Conservation (phyloP, 2,329 filamentous ascomycete species). For the Epichloe brachyelytri region DNA sequence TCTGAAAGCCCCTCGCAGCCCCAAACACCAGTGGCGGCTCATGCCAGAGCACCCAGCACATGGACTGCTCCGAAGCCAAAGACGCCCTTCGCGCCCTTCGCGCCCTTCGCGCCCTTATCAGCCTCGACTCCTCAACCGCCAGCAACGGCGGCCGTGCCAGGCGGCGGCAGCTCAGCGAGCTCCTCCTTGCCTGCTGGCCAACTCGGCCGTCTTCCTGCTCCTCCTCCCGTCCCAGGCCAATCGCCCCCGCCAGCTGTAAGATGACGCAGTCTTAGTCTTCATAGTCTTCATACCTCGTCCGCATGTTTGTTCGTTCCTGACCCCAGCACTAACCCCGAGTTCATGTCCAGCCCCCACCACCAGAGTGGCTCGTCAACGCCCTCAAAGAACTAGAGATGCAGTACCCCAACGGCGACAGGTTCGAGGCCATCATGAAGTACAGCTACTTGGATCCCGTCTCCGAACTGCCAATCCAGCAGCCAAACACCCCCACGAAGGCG, state of each 20-base stretch:
- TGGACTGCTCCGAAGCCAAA: conserved; percentile 19
- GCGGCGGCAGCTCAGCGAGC: conserved; percentile 17
- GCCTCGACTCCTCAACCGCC: conserved; percentile 20
- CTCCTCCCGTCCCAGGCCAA: conserved; percentile 45
- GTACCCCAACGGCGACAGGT: conserved; percentile 64
- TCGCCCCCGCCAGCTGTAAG: conserved; percentile 49
- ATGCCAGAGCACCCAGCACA: conserved; percentile 19
- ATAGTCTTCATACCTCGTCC: background rate
- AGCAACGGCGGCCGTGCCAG: conserved; percentile 14
- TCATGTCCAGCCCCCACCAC: conserved; percentile 56
- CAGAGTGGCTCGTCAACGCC: conserved; percentile 69
- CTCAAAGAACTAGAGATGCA: conserved; percentile 56
- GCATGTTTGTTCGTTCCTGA: background rate
- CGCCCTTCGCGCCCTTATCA: conserved; percentile 8
- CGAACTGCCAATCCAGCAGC: conserved; percentile 48
- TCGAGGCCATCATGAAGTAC: conserved; percentile 87
- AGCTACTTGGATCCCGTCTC: conserved; percentile 64
- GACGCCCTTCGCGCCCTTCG: conserved; percentile 17
- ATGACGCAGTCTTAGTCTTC: conserved; percentile 6
- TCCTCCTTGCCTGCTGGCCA: conserved; percentile 36
- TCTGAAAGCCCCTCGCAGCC: conserved; percentile 22
- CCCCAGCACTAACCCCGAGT: background rate
- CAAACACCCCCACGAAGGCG: conserved; percentile 43
- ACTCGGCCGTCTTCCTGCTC: conserved; percentile 56
- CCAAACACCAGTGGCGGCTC: conserved; percentile 19